phyloP scores from a whole-genome alignment of 345 rosid species.

The Nephelium lappaceum region DNA sequence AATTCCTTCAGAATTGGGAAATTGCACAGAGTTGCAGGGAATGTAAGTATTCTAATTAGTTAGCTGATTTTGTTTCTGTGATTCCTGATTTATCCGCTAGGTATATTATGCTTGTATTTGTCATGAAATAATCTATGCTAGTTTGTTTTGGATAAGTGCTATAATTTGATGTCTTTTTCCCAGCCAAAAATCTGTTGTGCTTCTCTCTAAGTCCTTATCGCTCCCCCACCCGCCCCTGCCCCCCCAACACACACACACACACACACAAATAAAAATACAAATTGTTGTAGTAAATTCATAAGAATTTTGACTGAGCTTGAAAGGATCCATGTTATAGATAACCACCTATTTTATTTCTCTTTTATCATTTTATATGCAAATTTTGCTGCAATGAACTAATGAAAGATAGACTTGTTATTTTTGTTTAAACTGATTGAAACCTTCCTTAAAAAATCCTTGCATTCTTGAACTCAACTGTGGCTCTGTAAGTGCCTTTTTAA shows the following conservation, averaged over 20 bases:
- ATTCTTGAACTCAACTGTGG: neutral
- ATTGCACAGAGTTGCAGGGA: conserved; percentile 79
- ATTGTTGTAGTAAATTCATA: too few relatives aligned
- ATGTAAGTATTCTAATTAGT: conserved; percentile 53
- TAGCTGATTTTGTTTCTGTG: neutral
- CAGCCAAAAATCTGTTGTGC: neutral
- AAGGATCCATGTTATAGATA: neutral
- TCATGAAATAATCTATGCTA: neutral
- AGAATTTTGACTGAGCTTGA: neutral
- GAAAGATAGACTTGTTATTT: neutral
- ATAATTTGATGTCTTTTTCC: neutral
- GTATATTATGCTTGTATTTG: neutral
- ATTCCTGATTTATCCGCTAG: too few relatives aligned
- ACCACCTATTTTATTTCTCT: neutral
- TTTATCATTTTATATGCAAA: neutral
- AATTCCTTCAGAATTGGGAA: conserved; percentile 85
- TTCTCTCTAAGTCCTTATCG: neutral
- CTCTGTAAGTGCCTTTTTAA: neutral
- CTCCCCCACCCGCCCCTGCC: too few relatives aligned
- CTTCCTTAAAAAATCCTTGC: neutral
- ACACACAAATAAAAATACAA: too few relatives aligned
- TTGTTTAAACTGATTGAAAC: neutral
- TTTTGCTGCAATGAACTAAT: neutral
- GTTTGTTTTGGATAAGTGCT: neutral
- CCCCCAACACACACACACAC: too few relatives aligned